A percentile compares a stretch with the other conserved stretches of the same genome.
Evolutionary conservation across 2,329 filamentous ascomycete species (phyloP).

Genomic region (Fusarium sp.): DNA sequence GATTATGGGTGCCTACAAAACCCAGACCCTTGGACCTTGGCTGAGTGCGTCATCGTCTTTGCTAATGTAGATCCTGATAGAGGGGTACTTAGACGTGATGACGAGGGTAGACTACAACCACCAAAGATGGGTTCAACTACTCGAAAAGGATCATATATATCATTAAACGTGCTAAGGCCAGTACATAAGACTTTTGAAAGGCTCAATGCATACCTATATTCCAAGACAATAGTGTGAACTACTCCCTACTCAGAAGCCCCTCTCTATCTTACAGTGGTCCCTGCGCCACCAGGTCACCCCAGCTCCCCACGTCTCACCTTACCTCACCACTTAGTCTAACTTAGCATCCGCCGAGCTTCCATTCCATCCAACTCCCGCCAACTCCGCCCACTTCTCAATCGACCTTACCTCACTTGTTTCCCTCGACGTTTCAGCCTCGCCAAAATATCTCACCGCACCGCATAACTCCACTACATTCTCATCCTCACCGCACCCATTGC

Average conservation of each 20-base stretch:
- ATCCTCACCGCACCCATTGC: background rate
- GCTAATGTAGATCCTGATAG: slow-evolving; percentile 27
- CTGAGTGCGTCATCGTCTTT: slow-evolving; percentile 37
- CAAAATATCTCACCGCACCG: background rate
- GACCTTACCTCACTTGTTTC: background rate
- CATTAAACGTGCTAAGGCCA: accelerated
- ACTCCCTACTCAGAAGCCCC: slow-evolving; percentile 9
- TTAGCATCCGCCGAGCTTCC: slow-evolving; percentile 31
- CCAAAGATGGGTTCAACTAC: accelerated
- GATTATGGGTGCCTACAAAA: slow-evolving; percentile 11
- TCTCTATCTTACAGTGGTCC: slow-evolving; percentile 36
- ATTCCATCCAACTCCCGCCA: slow-evolving; percentile 35
- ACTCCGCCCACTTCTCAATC: slow-evolving; percentile 29
- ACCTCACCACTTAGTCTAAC: slow-evolving; percentile 21
- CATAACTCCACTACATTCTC: background rate
- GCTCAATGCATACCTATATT: accelerated
- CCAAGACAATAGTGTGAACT: background rate
- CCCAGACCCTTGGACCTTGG: slow-evolving; percentile 18
- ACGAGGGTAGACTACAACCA: background rate
- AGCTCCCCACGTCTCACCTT: slow-evolving; percentile 35
- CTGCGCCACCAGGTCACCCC: slow-evolving; percentile 32
- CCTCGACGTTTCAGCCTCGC: slow-evolving; percentile 5
- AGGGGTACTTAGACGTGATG: slow-evolving; percentile 7
- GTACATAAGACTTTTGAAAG: accelerated
- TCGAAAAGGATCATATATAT: accelerated